phyloP scores from a whole-genome alignment of 352 stramenopile genomes.

The Phytopythium boreale region DNA sequence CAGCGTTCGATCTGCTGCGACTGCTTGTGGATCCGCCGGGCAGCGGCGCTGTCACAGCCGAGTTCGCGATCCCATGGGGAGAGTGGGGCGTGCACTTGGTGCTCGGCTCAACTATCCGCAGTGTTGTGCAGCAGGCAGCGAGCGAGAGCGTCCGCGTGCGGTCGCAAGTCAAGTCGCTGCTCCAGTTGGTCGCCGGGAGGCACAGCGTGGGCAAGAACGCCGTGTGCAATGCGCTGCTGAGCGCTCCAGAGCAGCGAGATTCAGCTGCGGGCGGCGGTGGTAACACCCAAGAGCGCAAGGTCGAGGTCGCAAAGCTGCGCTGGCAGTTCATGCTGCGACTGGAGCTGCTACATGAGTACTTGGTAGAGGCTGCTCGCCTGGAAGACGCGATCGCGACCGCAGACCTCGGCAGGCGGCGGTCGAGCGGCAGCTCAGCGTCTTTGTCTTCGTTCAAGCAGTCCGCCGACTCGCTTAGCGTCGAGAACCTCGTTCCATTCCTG shows the following conservation, averaged over 20 bases:
- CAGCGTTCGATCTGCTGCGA: constrained; percentile 53
- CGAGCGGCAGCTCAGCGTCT: not conserved
- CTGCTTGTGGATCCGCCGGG: constrained; percentile 46
- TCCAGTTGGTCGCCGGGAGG: constrained; percentile 44
- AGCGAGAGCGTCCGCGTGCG: constrained; percentile 67
- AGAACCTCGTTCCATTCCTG: constrained; percentile 74
- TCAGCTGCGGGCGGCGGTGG: constrained; percentile 18
- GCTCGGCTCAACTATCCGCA: constrained; percentile 69
- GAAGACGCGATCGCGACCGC: constrained; percentile 7
- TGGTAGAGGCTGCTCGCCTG: constrained; percentile 14
- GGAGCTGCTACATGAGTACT: constrained; percentile 59
- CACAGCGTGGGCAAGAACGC: constrained; percentile 52
- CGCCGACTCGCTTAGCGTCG: constrained; percentile 43
- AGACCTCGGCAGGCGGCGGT: constrained; percentile 21
- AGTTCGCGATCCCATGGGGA: constrained; percentile 68
- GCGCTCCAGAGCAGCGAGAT: constrained; percentile 58
- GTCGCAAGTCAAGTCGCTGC: constrained; percentile 36
- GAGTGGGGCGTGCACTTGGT: constrained; percentile 82
- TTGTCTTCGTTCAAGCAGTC: constrained; percentile 15
- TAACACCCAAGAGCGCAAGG: constrained; percentile 35
- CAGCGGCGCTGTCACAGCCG: constrained; percentile 6
- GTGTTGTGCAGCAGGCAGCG: constrained; percentile 65
- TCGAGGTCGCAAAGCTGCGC: constrained; percentile 43
- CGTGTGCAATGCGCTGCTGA: constrained; percentile 71
- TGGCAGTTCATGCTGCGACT: constrained; percentile 66